Evolutionary conservation across 257 asterid genomes (phyloP), one percentile per base, ranked within the genome.

Genomic region (Fraxinus cuspidata): DNA sequence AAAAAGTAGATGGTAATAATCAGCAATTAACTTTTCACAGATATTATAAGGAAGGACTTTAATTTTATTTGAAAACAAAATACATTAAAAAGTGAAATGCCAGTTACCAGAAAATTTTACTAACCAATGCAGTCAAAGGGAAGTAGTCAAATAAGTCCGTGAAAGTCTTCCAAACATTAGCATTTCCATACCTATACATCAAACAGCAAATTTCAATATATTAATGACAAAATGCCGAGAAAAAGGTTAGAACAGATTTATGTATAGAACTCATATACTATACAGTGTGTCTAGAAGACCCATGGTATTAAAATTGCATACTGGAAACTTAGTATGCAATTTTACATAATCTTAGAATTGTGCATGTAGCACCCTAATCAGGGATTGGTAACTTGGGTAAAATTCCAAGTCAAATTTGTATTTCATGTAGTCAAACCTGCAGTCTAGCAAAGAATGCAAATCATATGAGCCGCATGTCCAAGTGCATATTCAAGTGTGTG

Each of bases 111-210:
- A 34, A 74, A 58, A 40, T 58, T 77, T 21, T 38, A 89, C 98
- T 81, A 63, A 94, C 97, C 98, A 94, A 82, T 67, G 98, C 98
- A 8, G 98, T 94, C 81, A 94, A 81, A 78, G 98, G 97, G 78
- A 94, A 92, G 83, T 90, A 94, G 83, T 94, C 98, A 76, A 94
- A 94, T 76, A 94, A 88, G 81, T 94, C 97, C 0, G 98, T 94
- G 88, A 94, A 94, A 71, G 74, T 94, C 93, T 94, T 94, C 97
- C 98, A 94, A 56, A 94, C 98, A 85, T 87, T 94, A 77, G 98
- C 98, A 83, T 89, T 94, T 67, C 98, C 98, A 79, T 94, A 94
- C 89, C 98, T 94, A 82, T 47, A 51, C 81, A 74, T 23, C 56
- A 74, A 71, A 72, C 2, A 37, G 31, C 31, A 70, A 44, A 67